phyloP scores from a whole-genome alignment of 345 rosid genomes.

The Rhodomyrtus tomentosa region DNA sequence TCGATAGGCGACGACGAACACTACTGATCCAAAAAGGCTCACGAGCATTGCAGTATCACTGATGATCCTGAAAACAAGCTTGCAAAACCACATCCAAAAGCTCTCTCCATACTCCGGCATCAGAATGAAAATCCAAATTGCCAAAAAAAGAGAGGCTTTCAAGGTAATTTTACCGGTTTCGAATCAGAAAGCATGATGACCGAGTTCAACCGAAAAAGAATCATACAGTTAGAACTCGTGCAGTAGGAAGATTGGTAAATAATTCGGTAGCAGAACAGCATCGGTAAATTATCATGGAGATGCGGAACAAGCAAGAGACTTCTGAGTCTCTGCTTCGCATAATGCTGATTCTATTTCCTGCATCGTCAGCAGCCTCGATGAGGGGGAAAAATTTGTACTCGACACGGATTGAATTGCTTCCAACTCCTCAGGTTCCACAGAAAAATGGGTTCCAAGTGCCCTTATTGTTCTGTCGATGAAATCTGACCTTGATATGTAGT shows the following conservation, averaged over 20 bases:
- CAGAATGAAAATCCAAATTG: neutral
- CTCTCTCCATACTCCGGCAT: neutral
- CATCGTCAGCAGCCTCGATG: slow-evolving; percentile 23
- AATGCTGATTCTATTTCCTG: slow-evolving; percentile 30
- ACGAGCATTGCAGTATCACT: neutral
- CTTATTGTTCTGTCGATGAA: slow-evolving; percentile 47
- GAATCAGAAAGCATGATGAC: neutral
- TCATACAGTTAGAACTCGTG: neutral
- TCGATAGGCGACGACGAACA: neutral
- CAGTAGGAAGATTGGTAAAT: neutral
- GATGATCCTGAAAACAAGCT: neutral
- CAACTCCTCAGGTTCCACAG: slow-evolving; percentile 10
- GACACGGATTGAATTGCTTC: slow-evolving; percentile 5
- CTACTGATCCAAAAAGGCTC: neutral
- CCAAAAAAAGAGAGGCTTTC: neutral
- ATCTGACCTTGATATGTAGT: slow-evolving; percentile 41
- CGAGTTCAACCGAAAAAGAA: neutral
- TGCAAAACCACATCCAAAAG: neutral
- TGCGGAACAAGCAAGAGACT: neutral
- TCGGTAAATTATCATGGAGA: neutral
- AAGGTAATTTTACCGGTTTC: neutral
- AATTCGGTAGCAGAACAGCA: neutral
- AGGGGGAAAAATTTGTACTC: slow-evolving; percentile 14
- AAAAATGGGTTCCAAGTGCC: slow-evolving; percentile 38
- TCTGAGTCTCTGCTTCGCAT: neutral